A percentile compares a stretch with the other conserved stretches of the same genome.
phyloP scores from a whole-genome alignment of 495 filamentous ascomycete species.

The Neurospora tetraspora region DNA sequence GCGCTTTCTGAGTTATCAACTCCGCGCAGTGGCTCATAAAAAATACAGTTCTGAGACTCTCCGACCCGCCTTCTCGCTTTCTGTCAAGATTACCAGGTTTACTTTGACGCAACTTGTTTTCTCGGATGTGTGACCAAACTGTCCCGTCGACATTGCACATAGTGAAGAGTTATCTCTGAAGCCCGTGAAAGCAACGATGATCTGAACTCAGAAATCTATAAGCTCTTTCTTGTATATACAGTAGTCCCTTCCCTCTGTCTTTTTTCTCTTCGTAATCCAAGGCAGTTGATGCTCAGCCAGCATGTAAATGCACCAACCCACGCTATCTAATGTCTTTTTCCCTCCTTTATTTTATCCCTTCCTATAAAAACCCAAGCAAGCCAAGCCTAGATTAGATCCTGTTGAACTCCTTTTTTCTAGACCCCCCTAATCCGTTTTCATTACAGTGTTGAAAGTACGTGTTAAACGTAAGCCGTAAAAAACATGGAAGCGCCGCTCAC shows the following conservation, averaged over 20 bases:
- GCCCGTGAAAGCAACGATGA: not conserved
- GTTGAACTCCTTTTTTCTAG: conserved; percentile 7
- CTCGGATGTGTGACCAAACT: not conserved
- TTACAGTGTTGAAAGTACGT: not conserved
- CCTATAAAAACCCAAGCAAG: not conserved
- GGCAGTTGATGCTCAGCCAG: not conserved
- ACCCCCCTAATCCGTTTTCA: not conserved
- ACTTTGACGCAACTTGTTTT: not conserved
- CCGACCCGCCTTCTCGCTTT: not conserved
- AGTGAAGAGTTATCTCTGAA: too few species aligned
- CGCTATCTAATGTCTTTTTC: not conserved
- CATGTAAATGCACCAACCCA: not conserved
- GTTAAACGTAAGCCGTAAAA: not conserved
- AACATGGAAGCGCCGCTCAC: not conserved
- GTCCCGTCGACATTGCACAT: too few species aligned
- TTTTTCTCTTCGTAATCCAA: not conserved
- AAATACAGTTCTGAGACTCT: too few species aligned
- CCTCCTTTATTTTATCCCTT: not conserved
- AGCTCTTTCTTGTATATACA: not conserved
- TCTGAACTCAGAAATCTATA: not conserved
- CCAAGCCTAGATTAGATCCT: not conserved
- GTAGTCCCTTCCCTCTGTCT: not conserved
- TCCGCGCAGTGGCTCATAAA: too few species aligned
- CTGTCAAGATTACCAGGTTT: not conserved
- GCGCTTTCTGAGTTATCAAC: too few species aligned